These are phyloP conservation scores for Coprinopsis cinerea DNA, from an alignment of 768 basidiomycete species.

Conservation along the genomic window DNA sequence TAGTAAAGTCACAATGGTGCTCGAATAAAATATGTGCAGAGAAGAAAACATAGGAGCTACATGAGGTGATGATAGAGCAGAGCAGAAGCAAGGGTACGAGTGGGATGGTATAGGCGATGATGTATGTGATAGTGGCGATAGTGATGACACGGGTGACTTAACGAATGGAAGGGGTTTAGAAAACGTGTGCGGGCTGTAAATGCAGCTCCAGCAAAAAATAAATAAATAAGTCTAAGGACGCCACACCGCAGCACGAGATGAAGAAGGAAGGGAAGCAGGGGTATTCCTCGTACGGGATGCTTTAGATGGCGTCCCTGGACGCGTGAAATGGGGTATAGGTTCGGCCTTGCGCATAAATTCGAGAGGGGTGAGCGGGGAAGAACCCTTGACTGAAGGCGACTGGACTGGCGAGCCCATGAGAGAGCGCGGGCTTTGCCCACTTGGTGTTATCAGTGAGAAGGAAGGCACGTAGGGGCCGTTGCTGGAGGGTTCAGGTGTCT, in stretches of 20 bases:
- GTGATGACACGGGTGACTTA: too few species aligned
- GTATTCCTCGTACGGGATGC: constrained; percentile 39
- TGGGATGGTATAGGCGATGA: too few species aligned
- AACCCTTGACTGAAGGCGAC: constrained; percentile 50
- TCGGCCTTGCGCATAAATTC: constrained; percentile 85
- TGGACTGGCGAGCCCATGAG: too few species aligned
- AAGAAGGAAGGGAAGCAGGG: constrained; percentile 32
- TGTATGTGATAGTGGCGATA: too few species aligned
- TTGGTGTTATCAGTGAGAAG: constrained; percentile 58
- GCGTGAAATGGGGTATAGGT: constrained; percentile 41
- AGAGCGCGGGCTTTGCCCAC: constrained; percentile 44
- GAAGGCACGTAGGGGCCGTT: constrained; percentile 51
- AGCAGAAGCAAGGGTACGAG: too few species aligned
- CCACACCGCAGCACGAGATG: constrained; percentile 54
- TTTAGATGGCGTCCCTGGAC: constrained; percentile 66
- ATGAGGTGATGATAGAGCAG: too few species aligned
- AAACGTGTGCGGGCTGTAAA: background rate
- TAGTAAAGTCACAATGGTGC: too few species aligned
- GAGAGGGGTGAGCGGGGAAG: constrained; percentile 63
- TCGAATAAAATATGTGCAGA: too few species aligned
- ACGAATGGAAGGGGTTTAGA: background rate
- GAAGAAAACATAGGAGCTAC: too few species aligned
- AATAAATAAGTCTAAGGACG: constrained; percentile 43
- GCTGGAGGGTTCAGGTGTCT: constrained; percentile 78
- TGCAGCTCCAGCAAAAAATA: background rate